phyloP scores from a whole-genome alignment of 2,329 filamentous ascomycete genomes.

The Exophiala calicioides region DNA sequence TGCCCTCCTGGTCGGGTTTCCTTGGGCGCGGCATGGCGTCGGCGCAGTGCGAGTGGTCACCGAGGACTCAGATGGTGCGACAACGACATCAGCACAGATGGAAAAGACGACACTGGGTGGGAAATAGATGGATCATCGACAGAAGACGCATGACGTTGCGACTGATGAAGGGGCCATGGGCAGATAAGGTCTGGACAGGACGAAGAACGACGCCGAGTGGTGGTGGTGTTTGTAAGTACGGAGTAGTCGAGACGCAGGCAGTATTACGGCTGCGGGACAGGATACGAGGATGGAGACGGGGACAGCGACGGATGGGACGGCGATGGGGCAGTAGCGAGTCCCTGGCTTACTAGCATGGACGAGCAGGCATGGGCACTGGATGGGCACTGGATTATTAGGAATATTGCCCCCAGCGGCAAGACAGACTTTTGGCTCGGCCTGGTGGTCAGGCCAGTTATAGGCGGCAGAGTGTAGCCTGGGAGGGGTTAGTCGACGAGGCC shows the following conservation, averaged over 20 bases:
- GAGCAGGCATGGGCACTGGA: no score
- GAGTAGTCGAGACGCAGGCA: background rate
- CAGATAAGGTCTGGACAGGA: constrained; percentile 9
- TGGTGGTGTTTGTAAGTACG: background rate
- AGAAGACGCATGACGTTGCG: background rate
- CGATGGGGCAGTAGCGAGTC: no score
- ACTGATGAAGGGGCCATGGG: background rate
- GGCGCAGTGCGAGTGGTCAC: constrained; percentile 15
- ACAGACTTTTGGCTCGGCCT: no score
- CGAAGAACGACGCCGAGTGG: background rate
- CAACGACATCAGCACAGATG: constrained; percentile 20
- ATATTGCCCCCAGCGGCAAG: no score
- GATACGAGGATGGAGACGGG: no score
- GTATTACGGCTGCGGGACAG: no score
- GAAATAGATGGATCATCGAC: background rate
- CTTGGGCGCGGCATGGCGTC: constrained; percentile 64
- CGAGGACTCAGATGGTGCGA: constrained; percentile 11
- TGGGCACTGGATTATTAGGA: no score
- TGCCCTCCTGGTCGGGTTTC: constrained; percentile 53
- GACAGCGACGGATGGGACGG: no score
- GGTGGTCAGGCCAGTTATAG: no score
- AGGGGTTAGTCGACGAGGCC: no score
- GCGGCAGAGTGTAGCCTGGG: no score
- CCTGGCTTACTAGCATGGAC: no score
- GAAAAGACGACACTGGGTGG: background rate